A percentile compares a stretch with the other conserved stretches of the same genome.
Evolutionary conservation across 2,329 filamentous ascomycete species (phyloP).

Genomic region (Aspergillus fructus): DNA sequence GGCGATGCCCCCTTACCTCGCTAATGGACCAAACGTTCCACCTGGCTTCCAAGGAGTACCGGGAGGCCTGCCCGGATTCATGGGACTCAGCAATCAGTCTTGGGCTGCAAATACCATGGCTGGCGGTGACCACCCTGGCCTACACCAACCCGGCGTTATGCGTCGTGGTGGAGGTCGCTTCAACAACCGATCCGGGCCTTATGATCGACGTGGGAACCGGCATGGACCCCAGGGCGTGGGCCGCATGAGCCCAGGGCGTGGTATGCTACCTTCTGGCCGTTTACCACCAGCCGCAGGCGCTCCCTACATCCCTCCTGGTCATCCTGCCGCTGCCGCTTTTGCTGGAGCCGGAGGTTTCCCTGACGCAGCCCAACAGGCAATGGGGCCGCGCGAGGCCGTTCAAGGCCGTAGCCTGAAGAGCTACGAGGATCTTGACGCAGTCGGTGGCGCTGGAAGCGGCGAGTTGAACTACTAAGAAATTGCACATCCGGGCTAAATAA

Average conservation of each 20-base stretch:
- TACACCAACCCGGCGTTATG: slow-evolving; percentile 64
- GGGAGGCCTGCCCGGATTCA: slow-evolving; percentile 32
- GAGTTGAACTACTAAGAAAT: slow-evolving; percentile 79
- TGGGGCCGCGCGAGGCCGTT: slow-evolving; percentile 86
- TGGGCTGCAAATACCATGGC: slow-evolving; percentile 34
- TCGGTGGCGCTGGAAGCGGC: slow-evolving; percentile 69
- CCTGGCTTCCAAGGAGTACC: slow-evolving; percentile 34
- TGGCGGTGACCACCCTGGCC: slow-evolving; percentile 39
- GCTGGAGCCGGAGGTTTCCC: slow-evolving; percentile 46
- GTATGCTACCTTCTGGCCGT: slow-evolving; percentile 32
- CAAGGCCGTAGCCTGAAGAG: slow-evolving; percentile 92
- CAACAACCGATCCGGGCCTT: slow-evolving; percentile 67
- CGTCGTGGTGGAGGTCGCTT: slow-evolving; percentile 65
- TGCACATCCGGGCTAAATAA: neutral
- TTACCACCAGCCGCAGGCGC: slow-evolving; percentile 30
- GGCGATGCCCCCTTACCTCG: slow-evolving; percentile 63
- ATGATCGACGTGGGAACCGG: slow-evolving; percentile 65
- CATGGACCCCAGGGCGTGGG: slow-evolving; percentile 53
- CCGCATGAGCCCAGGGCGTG: slow-evolving; percentile 46
- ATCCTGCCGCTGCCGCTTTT: slow-evolving; percentile 37
- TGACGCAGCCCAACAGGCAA: slow-evolving; percentile 64
- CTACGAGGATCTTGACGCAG: slow-evolving; percentile 95
- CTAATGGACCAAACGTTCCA: slow-evolving; percentile 43
- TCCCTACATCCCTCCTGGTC: slow-evolving; percentile 39
- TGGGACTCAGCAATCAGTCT: slow-evolving; percentile 28